These are phyloP conservation scores for Harringtonia lauricola DNA, from an alignment of 2,329 filamentous ascomycete species.

Conservation along the genomic window DNA sequence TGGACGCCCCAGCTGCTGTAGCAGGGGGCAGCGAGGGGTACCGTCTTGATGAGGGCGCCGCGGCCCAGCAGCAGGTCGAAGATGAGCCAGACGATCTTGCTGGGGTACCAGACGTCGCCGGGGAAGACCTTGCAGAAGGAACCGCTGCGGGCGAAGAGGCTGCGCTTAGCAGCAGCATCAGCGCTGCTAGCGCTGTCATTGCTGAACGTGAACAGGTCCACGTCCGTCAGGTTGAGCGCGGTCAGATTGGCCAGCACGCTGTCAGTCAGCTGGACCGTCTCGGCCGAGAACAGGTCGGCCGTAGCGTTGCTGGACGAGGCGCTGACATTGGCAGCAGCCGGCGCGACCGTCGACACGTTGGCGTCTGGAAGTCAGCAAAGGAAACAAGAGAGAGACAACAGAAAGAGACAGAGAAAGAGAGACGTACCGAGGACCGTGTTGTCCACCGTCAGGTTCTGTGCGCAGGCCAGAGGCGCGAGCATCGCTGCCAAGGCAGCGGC, in stretches of 20 bases:
- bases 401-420: neutral
- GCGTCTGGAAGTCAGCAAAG: conserved; percentile 4
- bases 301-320: conserved; percentile 1
- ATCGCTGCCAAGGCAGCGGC: conserved; percentile 3
- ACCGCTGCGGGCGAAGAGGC: neutral
- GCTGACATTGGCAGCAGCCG: conserved; percentile 5
- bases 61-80: conserved; percentile 38
- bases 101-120: conserved; percentile 43
- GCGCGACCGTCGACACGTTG: conserved; percentile 8
- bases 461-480: conserved; percentile 6
- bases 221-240: conserved; percentile 6
- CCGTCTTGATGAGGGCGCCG: conserved; percentile 38
- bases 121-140: conserved; percentile 22
- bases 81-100: conserved; percentile 28
- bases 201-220: conserved; percentile 9
- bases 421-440: conserved; percentile 7
- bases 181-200: neutral
- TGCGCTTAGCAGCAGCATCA: neutral
- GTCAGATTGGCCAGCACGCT: conserved; percentile 12
- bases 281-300: conserved; percentile 11
- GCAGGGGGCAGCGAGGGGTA: conserved; percentile 41
- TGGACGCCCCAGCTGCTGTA: conserved; percentile 35
- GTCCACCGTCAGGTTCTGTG: conserved; percentile 8
- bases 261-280: conserved; percentile 12
- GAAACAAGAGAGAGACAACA: neutral